A percentile compares a stretch with the other conserved stretches of the same genome.
Conservation (phyloP, 805 yeast species). For the Pichia californica region DNA sequence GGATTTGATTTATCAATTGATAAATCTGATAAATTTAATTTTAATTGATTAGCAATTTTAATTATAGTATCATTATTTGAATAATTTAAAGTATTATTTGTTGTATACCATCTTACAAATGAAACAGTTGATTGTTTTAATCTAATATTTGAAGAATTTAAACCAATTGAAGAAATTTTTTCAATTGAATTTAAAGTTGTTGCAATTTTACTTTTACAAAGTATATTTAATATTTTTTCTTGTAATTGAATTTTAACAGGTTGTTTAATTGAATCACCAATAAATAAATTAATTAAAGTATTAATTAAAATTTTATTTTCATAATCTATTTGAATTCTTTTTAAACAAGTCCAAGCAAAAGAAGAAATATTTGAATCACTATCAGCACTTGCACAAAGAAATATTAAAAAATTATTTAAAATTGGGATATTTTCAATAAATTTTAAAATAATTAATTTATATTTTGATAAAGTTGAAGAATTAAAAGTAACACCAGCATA, state of each 20-base stretch:
- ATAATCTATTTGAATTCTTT: conserved; percentile 44
- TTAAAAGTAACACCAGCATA: conserved; percentile 62
- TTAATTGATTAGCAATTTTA: conserved; percentile 46
- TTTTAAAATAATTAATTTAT: conserved; percentile 36
- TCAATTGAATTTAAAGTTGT: conserved; percentile 37
- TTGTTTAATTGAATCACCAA: conserved; percentile 42
- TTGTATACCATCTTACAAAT: conserved; percentile 58
- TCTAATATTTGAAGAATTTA: conserved; percentile 46
- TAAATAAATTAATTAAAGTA: conserved; percentile 40
- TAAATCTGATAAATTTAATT: conserved; percentile 35
- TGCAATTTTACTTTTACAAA: conserved; percentile 48
- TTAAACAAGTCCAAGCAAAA: conserved; percentile 43
- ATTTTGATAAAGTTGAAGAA: conserved; percentile 37
- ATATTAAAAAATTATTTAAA: conserved; percentile 29
- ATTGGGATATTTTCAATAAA: conserved; percentile 37
- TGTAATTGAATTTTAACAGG: conserved; percentile 51
- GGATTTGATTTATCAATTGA: conserved; percentile 30
- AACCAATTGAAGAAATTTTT: conserved; percentile 51
- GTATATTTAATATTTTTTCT: conserved; percentile 45
- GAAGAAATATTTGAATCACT: conserved; percentile 49
- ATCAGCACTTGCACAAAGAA: conserved; percentile 62
- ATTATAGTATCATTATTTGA: conserved; percentile 30
- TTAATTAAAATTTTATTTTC: conserved; percentile 43
- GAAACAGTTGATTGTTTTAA: conserved; percentile 52
- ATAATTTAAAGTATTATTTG: conserved; percentile 14